These are phyloP conservation scores for Candida sonorensis DNA, from an alignment of 805 yeast species.

Conservation along the genomic window DNA sequence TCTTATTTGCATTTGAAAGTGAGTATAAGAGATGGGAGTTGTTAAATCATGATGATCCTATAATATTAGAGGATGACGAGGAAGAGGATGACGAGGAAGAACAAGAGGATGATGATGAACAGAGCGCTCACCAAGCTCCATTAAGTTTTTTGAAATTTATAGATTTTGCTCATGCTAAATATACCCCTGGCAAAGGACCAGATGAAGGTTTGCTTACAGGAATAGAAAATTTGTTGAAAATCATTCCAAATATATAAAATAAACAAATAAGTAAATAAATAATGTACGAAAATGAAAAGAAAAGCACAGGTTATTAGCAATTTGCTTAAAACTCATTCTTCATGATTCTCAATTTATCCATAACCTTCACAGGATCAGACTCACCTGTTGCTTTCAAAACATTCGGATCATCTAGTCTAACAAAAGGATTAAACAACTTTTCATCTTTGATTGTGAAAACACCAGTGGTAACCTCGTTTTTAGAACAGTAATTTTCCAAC, in stretches of 20 bases:
- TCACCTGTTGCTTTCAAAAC: constrained; percentile 56
- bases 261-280: neutral
- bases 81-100: constrained; percentile 20
- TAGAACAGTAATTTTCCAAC: constrained; percentile 43
- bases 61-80: constrained; percentile 29
- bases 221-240: constrained; percentile 48
- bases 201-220: constrained; percentile 73
- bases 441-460: constrained; percentile 81
- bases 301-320: constrained; percentile 1
- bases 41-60: constrained; percentile 33
- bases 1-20: constrained; percentile 69
- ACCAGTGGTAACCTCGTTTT: constrained; percentile 78
- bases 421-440: constrained; percentile 77
- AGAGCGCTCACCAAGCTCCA: too few species aligned
- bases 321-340: constrained; percentile 56
- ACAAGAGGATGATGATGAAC: constrained; percentile 20
- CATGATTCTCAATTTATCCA: constrained; percentile 68
- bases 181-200: constrained; percentile 54
- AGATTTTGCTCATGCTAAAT: constrained; percentile 85
- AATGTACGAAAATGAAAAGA: constrained; percentile 1
- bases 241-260: constrained; percentile 29
- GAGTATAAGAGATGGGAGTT: constrained; percentile 49
- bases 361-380: constrained; percentile 44
- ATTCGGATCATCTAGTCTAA: constrained; percentile 63
- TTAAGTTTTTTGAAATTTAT: constrained; percentile 62